Evolutionary conservation across 345 rosid genomes (phyloP), one percentile per base, ranked within the genome.

Genomic region (Brassica nigra): DNA sequence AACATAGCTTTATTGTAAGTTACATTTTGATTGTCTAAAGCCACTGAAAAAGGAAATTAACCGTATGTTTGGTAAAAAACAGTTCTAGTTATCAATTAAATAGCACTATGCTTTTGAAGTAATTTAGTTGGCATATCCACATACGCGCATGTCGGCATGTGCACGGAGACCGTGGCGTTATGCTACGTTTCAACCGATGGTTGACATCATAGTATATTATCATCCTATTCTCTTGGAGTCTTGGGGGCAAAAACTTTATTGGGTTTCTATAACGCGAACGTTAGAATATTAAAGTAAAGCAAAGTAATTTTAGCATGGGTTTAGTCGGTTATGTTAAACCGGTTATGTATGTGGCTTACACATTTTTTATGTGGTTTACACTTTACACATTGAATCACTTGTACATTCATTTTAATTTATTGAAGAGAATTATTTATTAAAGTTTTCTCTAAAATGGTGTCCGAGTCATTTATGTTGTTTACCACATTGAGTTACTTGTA

Each of bases 191-290:
- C 52, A 12, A 44, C n/a, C 52, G 52, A 44, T 44, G 52, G n/a
- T 42, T 42, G 49, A 9, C 49, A 42, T 39, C 47, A 36, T 37
- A 8, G 44, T 37, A 31, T 18, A 3, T 57, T 55, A 31, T 20
- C 3, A 12, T 5, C n/a, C 6, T 20, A 8, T 37, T 37, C 6
- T 5, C 3, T 6, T 2, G 16, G 31, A 18, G 20, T 2, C 10
- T 23, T 23, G 27, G 27, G 27, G 27, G 27, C 27, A 23, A 23
- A 23, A 14, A 37, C 4, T 36, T 66, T 11, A 58, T 39, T 12
- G 69, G 39, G 52, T 34, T 52, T 70, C 39, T 49, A 31, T 31
- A 33, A 68, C 75, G 70, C 58, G 80, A 62, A 70, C 39, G 57
- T 70, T 58, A 8, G 23, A 58, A 20, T 23, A 58, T 0, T 57